Evolutionary conservation across 2,329 filamentous ascomycete species (phyloP).

Genomic region (Bertia moriformis): DNA sequence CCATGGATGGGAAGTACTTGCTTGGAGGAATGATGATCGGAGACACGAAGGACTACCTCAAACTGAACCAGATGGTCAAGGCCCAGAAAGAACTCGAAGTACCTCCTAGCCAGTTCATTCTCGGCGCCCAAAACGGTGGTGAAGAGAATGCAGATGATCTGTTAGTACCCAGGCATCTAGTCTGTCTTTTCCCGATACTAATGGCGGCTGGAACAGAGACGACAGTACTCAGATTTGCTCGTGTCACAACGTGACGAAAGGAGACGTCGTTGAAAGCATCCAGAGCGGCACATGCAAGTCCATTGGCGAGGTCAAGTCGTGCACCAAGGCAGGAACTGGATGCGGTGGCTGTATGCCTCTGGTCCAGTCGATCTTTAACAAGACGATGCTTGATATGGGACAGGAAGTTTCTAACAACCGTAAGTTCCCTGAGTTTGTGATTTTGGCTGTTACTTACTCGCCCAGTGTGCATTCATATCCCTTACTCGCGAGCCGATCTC

Average conservation of each 20-base stretch:
- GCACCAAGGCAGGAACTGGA: slow-evolving; percentile 81
- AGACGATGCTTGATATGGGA: slow-evolving; percentile 71
- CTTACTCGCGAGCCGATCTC: slow-evolving; percentile 71
- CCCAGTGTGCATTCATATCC: slow-evolving; percentile 68
- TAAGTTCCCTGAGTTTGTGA: slow-evolving; percentile 11
- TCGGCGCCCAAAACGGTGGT: slow-evolving; percentile 60
- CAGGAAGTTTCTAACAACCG: slow-evolving; percentile 71
- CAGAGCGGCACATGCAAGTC: slow-evolving; percentile 71
- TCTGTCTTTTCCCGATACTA: not conserved
- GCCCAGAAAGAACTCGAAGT: slow-evolving; percentile 66
- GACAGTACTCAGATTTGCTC: slow-evolving; percentile 85
- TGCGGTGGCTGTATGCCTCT: slow-evolving; percentile 84
- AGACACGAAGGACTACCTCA: slow-evolving; percentile 80
- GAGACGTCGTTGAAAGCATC: slow-evolving; percentile 57
- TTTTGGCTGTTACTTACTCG: no score
- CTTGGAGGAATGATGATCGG: slow-evolving; percentile 97
- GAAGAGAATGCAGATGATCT: slow-evolving; percentile 67
- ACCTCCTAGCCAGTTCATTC: slow-evolving; percentile 67
- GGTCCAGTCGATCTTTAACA: slow-evolving; percentile 80
- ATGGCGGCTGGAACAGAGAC: slow-evolving; percentile 23
- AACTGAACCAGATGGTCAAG: slow-evolving; percentile 76
- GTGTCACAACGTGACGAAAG: slow-evolving; percentile 84
- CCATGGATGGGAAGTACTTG: slow-evolving; percentile 74
- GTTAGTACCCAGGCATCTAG: no score
- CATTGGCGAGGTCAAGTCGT: slow-evolving; percentile 70